Percentiles rank a stretch among this genome's conserved stretches.
Conservation (phyloP, 2,329 filamentous ascomycete genomes). For the Paraphaeosphaeria sporulosa region DNA sequence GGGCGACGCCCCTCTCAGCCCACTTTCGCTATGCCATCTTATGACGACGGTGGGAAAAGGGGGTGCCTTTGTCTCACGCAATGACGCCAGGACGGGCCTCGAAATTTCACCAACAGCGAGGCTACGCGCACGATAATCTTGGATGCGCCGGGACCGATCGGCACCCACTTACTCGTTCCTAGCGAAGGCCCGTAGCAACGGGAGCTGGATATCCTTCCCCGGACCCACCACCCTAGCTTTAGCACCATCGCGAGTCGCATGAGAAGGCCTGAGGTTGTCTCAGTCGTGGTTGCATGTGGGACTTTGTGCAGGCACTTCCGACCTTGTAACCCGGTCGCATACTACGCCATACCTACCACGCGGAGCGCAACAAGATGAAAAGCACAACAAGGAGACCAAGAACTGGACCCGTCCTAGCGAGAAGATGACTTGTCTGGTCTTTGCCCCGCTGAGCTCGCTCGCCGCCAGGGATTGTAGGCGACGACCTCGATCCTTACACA, state of each 20-base stretch:
- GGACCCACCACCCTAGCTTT: constrained; percentile 39
- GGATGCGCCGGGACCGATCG: constrained; percentile 37
- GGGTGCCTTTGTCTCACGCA: constrained; percentile 26
- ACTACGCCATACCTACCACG: background rate
- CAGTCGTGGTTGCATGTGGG: constrained; percentile 8
- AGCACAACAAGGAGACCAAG: background rate
- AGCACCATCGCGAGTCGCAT: constrained; percentile 23
- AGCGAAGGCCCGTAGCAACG: constrained; percentile 43
- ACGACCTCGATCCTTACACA: constrained; percentile 19
- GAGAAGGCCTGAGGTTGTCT: constrained; percentile 17
- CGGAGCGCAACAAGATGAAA: background rate
- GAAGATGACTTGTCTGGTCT: constrained; percentile 19
- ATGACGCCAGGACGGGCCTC: constrained; percentile 33
- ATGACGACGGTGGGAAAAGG: constrained; percentile 38
- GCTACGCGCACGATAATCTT: constrained; percentile 33
- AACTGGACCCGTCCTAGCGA: constrained; percentile 16
- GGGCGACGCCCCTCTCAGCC: constrained; percentile 19
- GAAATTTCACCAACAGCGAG: constrained; percentile 30
- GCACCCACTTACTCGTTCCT: constrained; percentile 44
- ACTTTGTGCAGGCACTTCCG: constrained; percentile 4
- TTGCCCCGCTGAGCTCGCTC: constrained; percentile 25
- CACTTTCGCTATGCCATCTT: constrained; percentile 19
- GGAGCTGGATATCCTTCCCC: constrained; percentile 41
- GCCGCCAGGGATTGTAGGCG: constrained; percentile 20
- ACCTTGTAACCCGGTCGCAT: constrained; percentile 9